Percentiles rank a stretch among this genome's conserved stretches.
Conservation (phyloP, 1,139 yeast genomes). For the Nakaseomyces bracarensis region DNA sequence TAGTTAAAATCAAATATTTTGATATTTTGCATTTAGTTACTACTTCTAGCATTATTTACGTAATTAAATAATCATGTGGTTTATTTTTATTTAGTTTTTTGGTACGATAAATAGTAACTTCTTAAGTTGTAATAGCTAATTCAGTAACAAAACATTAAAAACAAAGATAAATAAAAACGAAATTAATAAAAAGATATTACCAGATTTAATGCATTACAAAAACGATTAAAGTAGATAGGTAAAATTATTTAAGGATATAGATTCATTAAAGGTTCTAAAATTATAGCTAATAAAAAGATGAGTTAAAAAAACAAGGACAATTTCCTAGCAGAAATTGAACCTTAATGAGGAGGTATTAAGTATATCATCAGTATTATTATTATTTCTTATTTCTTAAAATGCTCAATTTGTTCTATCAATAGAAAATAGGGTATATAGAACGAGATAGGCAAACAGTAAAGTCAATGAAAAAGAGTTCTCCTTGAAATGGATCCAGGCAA, state of each 20-base stretch:
- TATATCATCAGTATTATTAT: too few relatives aligned
- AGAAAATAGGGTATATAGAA: too few relatives aligned
- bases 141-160: neutral
- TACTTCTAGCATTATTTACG: neutral
- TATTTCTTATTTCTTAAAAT: too few relatives aligned
- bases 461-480: too few relatives aligned
- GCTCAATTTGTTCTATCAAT: too few relatives aligned
- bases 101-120: neutral
- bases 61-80: neutral
- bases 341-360: too few relatives aligned
- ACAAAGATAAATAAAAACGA: neutral
- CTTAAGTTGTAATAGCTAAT: neutral
- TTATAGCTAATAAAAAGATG: too few relatives aligned
- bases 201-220: constrained; percentile 1
- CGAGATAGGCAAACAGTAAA: too few relatives aligned
- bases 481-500: too few relatives aligned
- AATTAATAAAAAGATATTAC: neutral
- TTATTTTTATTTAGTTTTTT: neutral
- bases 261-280: neutral
- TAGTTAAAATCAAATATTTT: neutral
- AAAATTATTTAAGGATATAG: constrained; percentile 2
- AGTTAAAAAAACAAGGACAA: neutral
- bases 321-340: too few relatives aligned
- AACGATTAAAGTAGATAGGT: neutral
- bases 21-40: too few relatives aligned